phyloP scores from a whole-genome alignment of 2,329 filamentous ascomycete genomes.

The Metarhizium sp. region DNA sequence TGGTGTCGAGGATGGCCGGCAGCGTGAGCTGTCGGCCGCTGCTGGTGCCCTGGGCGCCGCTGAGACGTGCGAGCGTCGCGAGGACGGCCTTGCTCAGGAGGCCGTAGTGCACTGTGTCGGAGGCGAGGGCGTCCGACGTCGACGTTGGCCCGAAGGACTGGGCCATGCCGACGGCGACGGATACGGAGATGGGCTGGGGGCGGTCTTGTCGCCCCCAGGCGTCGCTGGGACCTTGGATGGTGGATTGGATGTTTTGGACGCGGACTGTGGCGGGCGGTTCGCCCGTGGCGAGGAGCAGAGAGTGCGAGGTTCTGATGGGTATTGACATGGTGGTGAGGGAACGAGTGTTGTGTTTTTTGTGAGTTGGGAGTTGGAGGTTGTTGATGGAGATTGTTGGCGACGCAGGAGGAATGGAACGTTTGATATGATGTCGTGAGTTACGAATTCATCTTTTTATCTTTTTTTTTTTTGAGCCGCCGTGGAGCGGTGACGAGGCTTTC shows the following conservation, averaged over 20 bases:
- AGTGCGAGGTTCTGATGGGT: conserved; percentile 1
- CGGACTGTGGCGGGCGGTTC: conserved; percentile 38
- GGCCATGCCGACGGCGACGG: conserved; percentile 47
- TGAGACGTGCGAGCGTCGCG: conserved; percentile 28
- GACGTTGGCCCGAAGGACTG: conserved; percentile 49
- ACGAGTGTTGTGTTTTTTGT: background rate
- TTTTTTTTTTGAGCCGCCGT: no score
- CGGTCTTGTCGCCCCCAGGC: conserved; percentile 56
- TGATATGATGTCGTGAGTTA: no score
- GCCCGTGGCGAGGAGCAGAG: conserved; percentile 9
- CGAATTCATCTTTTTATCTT: no score
- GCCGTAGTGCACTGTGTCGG: conserved; percentile 71
- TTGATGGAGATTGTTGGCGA: no score
- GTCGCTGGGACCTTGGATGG: conserved; percentile 48
- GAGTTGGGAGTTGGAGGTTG: background rate
- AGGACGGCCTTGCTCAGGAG: conserved; percentile 57
- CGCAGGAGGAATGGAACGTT: no score
- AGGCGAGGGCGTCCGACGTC: conserved; percentile 47
- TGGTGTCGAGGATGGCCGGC: conserved; percentile 17
- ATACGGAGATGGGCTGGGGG: conserved; percentile 53
- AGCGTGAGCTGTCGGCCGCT: conserved; percentile 10
- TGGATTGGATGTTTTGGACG: conserved; percentile 52
- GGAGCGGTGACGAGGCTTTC: no score
- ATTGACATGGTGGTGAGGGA: background rate
- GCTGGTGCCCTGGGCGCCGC: background rate